Evolutionary conservation across 108 stramenopile species (phyloP), one percentile per base, ranked within the genome.

Genomic region (Pseudonitzschia delicatissima): DNA sequence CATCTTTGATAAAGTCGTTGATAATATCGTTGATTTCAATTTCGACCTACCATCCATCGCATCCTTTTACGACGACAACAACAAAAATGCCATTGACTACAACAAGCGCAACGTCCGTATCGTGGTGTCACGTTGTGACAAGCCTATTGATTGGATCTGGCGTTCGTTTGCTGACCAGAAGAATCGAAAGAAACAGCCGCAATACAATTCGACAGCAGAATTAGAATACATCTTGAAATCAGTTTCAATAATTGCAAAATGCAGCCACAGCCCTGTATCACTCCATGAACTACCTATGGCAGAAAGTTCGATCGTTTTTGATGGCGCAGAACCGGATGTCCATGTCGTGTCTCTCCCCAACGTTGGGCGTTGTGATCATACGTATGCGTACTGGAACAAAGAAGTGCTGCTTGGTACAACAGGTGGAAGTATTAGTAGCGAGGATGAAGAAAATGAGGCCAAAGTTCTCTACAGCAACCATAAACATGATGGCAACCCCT

Each of bases 351-450:
- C 32, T 40, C 21, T 80, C 5, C 72, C 66, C 15, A 80, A 80
- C 58, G 72, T 80, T 9, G 76, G 79, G 1, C 67, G 79, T 34
- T 66, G 64, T 21, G 79, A 80, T 28, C 79, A 80, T 45, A 44
- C 79, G 8, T 80, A 69, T 61, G 76, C 76, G 20, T 62, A 73
- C 48, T 77, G 60, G 44, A 51, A 64, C 58, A 66, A 28, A 45
- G 23, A 55, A 37, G 25, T 61, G 2, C 20, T 61, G 40, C 47
- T n/a, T n/a, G n/a, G n/a, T n/a, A n/a, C n/a, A n/a, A n/a, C n/a
- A n/a, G n/a, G n/a, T n/a, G n/a, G n/a, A n/a, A n/a, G n/a, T n/a
- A n/a, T n/a, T n/a, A n/a, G n/a, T n/a, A n/a, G n/a, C n/a, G 50
- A 18, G n/a, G 20, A 51, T 51, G 40, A 42, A 42, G 40, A 42